A percentile compares a stretch with the other conserved stretches of the same genome.
phyloP scores from a whole-genome alignment of 805 yeast genomes.

The Nakazawaea wickerhamii region DNA sequence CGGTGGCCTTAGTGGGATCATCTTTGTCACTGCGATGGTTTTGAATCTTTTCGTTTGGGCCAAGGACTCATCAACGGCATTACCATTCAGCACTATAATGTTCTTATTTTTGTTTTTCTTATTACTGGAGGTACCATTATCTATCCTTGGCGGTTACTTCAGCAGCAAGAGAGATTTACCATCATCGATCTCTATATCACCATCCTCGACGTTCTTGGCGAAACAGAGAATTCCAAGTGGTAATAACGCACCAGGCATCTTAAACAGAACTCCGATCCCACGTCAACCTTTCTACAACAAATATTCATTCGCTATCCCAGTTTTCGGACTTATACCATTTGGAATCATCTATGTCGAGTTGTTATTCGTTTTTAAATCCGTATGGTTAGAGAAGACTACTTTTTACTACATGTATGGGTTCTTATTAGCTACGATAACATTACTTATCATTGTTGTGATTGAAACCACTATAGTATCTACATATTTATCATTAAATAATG shows the following conservation, averaged over 20 bases:
- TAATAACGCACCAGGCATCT: conserved; percentile 7
- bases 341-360: conserved; percentile 78
- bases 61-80: conserved; percentile 64
- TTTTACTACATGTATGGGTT: conserved; percentile 80
- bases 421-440: conserved; percentile 52
- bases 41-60: conserved; percentile 73
- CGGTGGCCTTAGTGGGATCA: conserved; percentile 39
- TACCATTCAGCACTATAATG: conserved; percentile 73
- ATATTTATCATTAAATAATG: conserved; percentile 48
- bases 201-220: conserved; percentile 6
- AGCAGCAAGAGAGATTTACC: conserved; percentile 21
- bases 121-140: conserved; percentile 67
- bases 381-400: conserved; percentile 77
- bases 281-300: conserved; percentile 32
- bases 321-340: conserved; percentile 74
- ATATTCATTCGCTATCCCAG: conserved; percentile 29
- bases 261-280: conserved; percentile 22
- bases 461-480: conserved; percentile 71
- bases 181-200: conserved; percentile 3
- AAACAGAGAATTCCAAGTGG: background rate
- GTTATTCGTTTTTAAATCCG: conserved; percentile 62
- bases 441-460: conserved; percentile 56
- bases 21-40: conserved; percentile 45
- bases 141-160: conserved; percentile 62
- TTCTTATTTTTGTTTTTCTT: conserved; percentile 55